phyloP scores from a whole-genome alignment of 2,329 filamentous ascomycete species.

The Talaromyces sp. region DNA sequence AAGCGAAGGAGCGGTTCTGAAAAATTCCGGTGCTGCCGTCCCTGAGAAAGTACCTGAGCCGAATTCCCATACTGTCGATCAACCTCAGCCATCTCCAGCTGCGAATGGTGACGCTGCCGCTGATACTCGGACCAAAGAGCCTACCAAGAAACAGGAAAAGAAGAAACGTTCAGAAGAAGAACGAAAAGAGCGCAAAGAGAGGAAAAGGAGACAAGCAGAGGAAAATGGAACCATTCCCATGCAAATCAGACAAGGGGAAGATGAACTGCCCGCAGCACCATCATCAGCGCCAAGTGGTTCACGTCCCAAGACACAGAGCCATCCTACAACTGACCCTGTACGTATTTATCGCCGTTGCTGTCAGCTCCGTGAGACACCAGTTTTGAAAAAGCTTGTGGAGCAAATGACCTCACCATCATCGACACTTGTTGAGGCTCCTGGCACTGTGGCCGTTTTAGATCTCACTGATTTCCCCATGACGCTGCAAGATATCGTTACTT shows the following conservation, averaged over 20 bases:
- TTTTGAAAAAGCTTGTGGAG: slow-evolving; percentile 85
- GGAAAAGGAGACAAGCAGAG: slow-evolving; percentile 76
- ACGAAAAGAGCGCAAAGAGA: slow-evolving; percentile 84
- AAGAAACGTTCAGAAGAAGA: slow-evolving; percentile 94
- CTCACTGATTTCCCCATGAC: slow-evolving; percentile 80
- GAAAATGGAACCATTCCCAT: slow-evolving; percentile 82
- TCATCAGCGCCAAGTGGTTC: slow-evolving; percentile 26
- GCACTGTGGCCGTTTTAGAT: slow-evolving; percentile 77
- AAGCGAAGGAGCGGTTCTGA: slow-evolving; percentile 68
- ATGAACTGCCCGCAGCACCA: slow-evolving; percentile 51
- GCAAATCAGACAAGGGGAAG: slow-evolving; percentile 67
- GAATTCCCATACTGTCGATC: neutral
- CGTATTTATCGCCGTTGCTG: slow-evolving; percentile 93
- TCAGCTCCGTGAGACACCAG: slow-evolving; percentile 85
- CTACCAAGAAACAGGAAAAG: slow-evolving; percentile 80
- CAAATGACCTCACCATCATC: slow-evolving; percentile 72
- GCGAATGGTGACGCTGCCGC: slow-evolving; percentile 27
- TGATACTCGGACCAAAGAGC: slow-evolving; percentile 35
- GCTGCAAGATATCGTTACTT: slow-evolving; percentile 73
- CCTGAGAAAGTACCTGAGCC: slow-evolving; percentile 45
- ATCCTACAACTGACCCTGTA: slow-evolving; percentile 83
- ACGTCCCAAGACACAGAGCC: slow-evolving; percentile 53
- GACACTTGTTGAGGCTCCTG: slow-evolving; percentile 57
- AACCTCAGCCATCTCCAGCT: slow-evolving; percentile 17
- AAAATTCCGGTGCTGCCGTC: slow-evolving; percentile 53